Evolutionary conservation across 2,329 filamentous ascomycete genomes (phyloP), one percentile per base, ranked within the genome.

Genomic region (Arthrobotrys sinensis): DNA sequence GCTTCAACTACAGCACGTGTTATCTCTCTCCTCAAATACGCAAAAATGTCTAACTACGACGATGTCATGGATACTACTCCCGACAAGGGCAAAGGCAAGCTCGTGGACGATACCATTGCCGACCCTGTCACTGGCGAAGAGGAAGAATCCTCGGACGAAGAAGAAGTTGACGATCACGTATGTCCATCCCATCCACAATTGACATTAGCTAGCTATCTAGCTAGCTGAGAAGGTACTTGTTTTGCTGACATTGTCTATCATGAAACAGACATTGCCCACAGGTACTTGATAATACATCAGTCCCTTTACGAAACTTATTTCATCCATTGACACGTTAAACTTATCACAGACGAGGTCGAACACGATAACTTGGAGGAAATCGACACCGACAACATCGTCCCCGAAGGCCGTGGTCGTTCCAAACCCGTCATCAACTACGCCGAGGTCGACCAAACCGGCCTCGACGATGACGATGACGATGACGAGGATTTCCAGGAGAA

Each of bases 21-120:
- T 43, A 62, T 19, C 28, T 28, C 4, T 36, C 43, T 34, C n/a
- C 7, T 12, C 52, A 57, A 38, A 53, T 53, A 36, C 32, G 19
- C 38, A 57, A 48, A 65, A 46, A 77, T 77, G 73, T 77, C 73
- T 38, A 71, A 66, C n/a, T 77, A 77, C 67, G 73, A 77, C 32
- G 73, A 77, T 46, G 60, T 34, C 21, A 77, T 77, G 73, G 73
- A 77, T 45, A 76, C 50, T 34, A 70, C 72, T 10, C 48, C 55
- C 28, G 73, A 77, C 53, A 77, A 77, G 60, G 73, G 73, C 40
- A 77, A 77, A 60, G 73, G 76, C 16, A 75, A 75, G 45, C 64
- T 66, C 53, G 28, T 48, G 40, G 67, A 79, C 16, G 79, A 73
- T 50, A 57, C 50, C 19, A 57, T 46, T 45, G 55, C 46, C 36